Base-by-base conservation (phyloP, 441 rosid genomes). In the Melastoma candidum region DNA sequence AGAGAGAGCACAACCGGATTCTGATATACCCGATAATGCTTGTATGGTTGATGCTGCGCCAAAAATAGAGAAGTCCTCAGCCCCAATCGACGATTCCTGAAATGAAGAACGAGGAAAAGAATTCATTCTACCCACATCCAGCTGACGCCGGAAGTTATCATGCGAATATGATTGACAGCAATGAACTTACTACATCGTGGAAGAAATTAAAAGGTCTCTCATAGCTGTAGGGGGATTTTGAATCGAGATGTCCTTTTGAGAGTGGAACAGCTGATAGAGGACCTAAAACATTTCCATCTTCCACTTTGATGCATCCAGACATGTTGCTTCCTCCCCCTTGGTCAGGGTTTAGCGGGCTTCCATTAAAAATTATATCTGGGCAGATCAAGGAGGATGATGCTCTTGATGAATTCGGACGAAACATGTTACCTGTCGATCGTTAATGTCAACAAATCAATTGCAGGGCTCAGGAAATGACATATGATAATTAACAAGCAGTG, bases 371-470 rank as follows among this genome's bases (percentile, higher is more conserved):
- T 36, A 61, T 64, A 63, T 58, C 69, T 39, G 70, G 75, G 56
- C 67, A 72, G 46, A 53, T 64, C 62, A 70, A 72, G 49, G 87
- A 67, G 54, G 22, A 17, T 17, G 74, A 54, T 45, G 68, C 56
- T 44, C 67, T 48, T 46, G 68, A 49, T 44, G 67, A 63, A 59
- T 61, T 62, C 50, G 68, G 66, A 27, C 72, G 47, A 58, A 64
- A 67, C 51, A 63, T 65, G 60, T 67, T 67, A 44, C 82, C 84
- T 78, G 72, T 59, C 25, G 49, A 56, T 44, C 53, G 41, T 62
- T 7, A 29, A 32, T 22, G 44, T 56, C 51, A 66, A 53, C 14
- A 11, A 39, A 49, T 48, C 29, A 13, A 44, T 11, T 47, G 8
- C 41, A 2, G 41, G 41, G 41, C 41, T 36, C 41, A 36, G 41